phyloP scores from a whole-genome alignment of 2,329 filamentous ascomycete genomes.

The Penicillium griseofulvum region DNA sequence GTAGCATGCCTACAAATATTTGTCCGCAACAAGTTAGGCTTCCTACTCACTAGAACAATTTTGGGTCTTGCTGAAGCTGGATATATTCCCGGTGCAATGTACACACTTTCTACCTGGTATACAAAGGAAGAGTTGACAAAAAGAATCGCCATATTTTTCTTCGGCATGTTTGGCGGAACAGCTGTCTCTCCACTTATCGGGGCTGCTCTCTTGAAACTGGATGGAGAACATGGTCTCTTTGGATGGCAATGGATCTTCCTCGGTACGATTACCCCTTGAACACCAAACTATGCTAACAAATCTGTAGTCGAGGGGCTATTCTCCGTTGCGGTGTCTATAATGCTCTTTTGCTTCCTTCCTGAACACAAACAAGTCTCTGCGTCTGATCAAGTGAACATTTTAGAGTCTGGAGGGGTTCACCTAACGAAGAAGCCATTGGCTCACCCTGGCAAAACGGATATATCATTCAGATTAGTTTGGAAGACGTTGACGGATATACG shows the following conservation, averaged over 20 bases:
- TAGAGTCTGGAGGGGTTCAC: neutral
- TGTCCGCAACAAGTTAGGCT: constrained; percentile 45
- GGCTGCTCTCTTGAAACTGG: constrained; percentile 49
- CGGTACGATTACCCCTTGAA: constrained; percentile 27
- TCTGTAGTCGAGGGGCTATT: constrained; percentile 47
- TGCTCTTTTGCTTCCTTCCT: constrained; percentile 42
- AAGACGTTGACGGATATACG: constrained; percentile 46
- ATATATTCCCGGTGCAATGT: constrained; percentile 53
- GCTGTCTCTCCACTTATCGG: constrained; percentile 51
- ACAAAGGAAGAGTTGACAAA: constrained; percentile 47
- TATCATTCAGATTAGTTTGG: constrained; percentile 43
- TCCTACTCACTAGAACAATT: constrained; percentile 45
- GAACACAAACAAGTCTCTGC: neutral
- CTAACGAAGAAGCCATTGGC: constrained; percentile 35
- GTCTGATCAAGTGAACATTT: too few species aligned
- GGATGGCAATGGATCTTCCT: constrained; percentile 56
- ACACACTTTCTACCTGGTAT: constrained; percentile 55
- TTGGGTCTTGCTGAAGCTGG: constrained; percentile 52
- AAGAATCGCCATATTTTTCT: constrained; percentile 52
- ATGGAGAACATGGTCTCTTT: constrained; percentile 40
- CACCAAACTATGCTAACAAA: neutral
- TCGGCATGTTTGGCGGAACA: constrained; percentile 54
- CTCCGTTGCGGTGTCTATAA: constrained; percentile 41
- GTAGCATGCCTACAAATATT: constrained; percentile 49
- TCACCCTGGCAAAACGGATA: constrained; percentile 34